Percentiles rank a stretch among this genome's conserved stretches.
Evolutionary conservation across 768 basidiomycete genomes (phyloP).

Genomic region (Termitomyces sp.): DNA sequence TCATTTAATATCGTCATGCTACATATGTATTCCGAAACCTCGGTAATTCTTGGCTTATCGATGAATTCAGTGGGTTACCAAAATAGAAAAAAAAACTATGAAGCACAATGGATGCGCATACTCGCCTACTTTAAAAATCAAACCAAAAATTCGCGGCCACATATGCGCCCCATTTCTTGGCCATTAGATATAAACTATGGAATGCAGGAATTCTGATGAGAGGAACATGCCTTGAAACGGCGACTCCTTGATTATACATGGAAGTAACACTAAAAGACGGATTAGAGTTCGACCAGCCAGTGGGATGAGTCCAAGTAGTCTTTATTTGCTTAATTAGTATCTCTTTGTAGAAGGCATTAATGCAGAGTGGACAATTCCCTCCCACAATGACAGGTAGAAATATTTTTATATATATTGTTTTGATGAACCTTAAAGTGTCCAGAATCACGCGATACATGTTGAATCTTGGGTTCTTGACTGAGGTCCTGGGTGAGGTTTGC

Average conservation of each 20-base stretch:
- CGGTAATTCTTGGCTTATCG: neutral
- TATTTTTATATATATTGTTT: neutral
- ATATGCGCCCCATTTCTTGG: neutral
- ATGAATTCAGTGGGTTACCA: neutral
- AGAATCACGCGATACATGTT: neutral
- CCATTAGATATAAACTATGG: neutral
- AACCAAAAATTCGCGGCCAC: neutral
- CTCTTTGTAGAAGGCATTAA: neutral
- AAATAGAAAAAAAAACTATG: neutral
- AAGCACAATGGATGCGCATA: neutral
- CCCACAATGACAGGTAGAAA: neutral
- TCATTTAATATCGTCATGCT: neutral
- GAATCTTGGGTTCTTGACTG: neutral
- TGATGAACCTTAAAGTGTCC: neutral
- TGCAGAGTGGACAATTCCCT: neutral
- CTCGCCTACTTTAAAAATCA: neutral
- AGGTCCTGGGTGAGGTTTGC: neutral
- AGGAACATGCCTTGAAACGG: neutral
- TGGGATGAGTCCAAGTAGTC: neutral
- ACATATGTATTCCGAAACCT: neutral
- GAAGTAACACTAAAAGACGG: neutral
- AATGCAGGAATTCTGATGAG: constrained; percentile 2
- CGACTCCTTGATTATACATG: neutral
- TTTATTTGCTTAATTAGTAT: neutral
- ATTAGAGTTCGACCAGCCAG: neutral